phyloP scores from a whole-genome alignment of 352 stramenopile species.

The Globisporangium parvum region DNA sequence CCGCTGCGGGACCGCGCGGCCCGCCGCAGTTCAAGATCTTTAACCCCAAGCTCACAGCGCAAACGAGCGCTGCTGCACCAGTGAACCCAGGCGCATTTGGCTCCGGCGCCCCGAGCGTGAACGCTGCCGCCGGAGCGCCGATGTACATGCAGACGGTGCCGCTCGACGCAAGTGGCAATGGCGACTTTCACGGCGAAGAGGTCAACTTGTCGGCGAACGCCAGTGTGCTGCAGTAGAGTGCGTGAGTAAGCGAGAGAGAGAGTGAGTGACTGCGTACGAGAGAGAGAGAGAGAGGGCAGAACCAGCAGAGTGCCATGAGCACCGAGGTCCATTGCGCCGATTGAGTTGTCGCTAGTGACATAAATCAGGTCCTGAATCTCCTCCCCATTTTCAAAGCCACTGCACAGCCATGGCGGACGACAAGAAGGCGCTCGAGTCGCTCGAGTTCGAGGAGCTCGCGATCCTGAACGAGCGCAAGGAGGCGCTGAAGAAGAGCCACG shows the following conservation, averaged over 20 bases:
- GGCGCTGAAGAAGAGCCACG: constrained; percentile 80
- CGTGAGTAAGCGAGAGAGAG: not conserved
- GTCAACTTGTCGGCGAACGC: constrained; percentile 70
- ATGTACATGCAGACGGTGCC: constrained; percentile 18
- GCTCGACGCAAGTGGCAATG: constrained; percentile 23
- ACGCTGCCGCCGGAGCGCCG: constrained; percentile 3
- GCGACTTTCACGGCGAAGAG: constrained; percentile 35
- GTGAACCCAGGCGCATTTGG: constrained; percentile 21
- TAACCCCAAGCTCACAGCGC: constrained; percentile 60
- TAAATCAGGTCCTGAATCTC: no score
- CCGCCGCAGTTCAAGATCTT: constrained; percentile 87
- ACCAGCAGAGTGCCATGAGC: no score
- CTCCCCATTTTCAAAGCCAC: constrained; percentile 1
- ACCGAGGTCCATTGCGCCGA: no score
- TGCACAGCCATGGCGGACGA: constrained; percentile 17
- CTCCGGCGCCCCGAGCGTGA: constrained; percentile 9
- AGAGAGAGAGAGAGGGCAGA: no score
- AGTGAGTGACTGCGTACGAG: not conserved
- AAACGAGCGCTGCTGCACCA: constrained; percentile 15
- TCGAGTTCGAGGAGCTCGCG: constrained; percentile 81
- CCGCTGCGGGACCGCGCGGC: constrained; percentile 10
- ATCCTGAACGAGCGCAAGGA: constrained; percentile 85
- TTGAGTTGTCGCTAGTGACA: no score
- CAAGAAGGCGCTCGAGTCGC: constrained; percentile 55
- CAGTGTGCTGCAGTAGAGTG: constrained; percentile 61